Conservation (phyloP, 2,329 filamentous ascomycete genomes). For the Cylindrodendrum hubeiense region DNA sequence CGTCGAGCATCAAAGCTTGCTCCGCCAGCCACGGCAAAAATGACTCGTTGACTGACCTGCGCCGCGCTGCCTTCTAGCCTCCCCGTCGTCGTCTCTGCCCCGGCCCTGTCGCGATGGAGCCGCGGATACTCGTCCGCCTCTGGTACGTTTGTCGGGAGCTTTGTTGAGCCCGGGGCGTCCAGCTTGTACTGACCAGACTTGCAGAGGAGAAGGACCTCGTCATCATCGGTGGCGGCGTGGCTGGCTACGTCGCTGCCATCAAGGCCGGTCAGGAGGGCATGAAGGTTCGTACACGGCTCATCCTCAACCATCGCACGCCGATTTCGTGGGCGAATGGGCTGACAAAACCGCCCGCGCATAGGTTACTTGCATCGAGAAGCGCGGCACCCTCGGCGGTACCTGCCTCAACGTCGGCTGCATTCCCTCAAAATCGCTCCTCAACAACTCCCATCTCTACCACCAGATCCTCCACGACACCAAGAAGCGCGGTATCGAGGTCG, state of each 20-base stretch:
- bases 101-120: conserved; percentile 63
- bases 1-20: conserved; percentile 31
- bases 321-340: conserved; percentile 28
- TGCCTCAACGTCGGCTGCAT: conserved; percentile 99
- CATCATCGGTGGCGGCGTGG: conserved; percentile 97
- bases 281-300: conserved; percentile 71
- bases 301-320: conserved; percentile 7
- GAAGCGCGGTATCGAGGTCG: conserved; percentile 96
- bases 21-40: conserved; percentile 30
- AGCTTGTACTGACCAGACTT: conserved; percentile 34
- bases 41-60: conserved; percentile 40
- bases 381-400: conserved; percentile 92
- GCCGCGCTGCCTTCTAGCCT: conserved; percentile 52
- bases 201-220: conserved; percentile 95
- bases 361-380: conserved; percentile 99
- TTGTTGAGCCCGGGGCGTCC: conserved; percentile 4
- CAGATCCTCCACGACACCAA: conserved; percentile 97
- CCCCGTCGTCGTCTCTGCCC: conserved; percentile 61
- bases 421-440: conserved; percentile 98
- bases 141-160: conserved; percentile 57
- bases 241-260: conserved; percentile 98
- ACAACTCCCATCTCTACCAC: conserved; percentile 99
- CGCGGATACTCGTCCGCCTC: conserved; percentile 70
- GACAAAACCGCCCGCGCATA: conserved; percentile 51
- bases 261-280: conserved; percentile 98